These are phyloP conservation scores for Eucalyptus shirleyi DNA, from an alignment of 345 rosid species.

Conservation along the genomic window DNA sequence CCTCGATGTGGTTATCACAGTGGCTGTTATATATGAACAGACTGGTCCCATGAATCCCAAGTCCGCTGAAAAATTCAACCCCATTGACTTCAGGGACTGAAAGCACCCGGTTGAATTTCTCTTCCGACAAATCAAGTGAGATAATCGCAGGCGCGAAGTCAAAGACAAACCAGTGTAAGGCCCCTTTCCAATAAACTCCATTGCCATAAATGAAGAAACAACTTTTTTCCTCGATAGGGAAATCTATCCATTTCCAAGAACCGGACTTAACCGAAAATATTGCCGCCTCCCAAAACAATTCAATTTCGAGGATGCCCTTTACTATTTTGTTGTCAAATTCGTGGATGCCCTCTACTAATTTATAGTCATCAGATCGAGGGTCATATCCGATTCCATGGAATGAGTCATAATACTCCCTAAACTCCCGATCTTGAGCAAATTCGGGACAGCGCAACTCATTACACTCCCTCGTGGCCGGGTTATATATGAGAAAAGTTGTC, in stretches of 20 bases:
- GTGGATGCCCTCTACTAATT: background rate
- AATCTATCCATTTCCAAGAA: background rate
- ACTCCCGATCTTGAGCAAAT: background rate
- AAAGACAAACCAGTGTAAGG: background rate
- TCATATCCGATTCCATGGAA: background rate
- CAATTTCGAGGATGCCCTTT: too few species aligned
- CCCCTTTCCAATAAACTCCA: background rate
- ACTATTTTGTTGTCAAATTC: too few species aligned
- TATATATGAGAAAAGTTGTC: background rate
- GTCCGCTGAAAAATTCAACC: background rate
- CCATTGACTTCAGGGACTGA: background rate
- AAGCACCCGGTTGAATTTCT: background rate
- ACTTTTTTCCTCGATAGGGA: background rate
- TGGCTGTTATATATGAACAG: background rate
- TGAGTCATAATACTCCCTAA: too few species aligned
- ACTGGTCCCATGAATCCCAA: background rate
- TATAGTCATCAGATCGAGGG: background rate
- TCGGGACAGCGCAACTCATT: background rate
- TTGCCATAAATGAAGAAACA: accelerated
- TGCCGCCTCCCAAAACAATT: background rate
- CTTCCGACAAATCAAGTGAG: background rate
- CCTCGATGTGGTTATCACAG: background rate
- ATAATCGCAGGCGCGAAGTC: accelerated
- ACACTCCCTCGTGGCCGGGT: background rate
- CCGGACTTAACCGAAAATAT: background rate